Base-by-base conservation (phyloP, 352 stramenopile genomes). In the Pythium biforme region DNA sequence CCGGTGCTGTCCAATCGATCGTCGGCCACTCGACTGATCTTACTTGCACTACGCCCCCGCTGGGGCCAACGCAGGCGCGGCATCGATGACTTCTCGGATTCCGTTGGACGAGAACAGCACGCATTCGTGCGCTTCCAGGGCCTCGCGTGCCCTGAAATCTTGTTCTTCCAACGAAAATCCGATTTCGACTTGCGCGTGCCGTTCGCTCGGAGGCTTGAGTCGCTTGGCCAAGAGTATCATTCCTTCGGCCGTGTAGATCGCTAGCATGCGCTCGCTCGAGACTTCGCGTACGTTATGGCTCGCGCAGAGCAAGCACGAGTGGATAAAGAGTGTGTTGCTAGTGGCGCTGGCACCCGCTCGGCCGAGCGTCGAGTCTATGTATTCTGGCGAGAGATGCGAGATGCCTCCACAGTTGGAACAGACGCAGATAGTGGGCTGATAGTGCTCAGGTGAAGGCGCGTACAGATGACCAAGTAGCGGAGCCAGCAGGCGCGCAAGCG, bases 201-300 rank as follows among this genome's bases (percentile, higher is more conserved):
- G 64, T 19, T 74, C 66, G 22, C 55, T 73, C 27, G 77, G 20
- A 9, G 77, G 34, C 41, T 62, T 59, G 9, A 69, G 75, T 22
- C 70, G 76, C 26, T 75, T 77, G 20, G 70, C 66, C 19, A 86
- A 63, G 1, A 25, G 40, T 1, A 59, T 48, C 34, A 88, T 67
- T 6, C 72, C 79, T 49, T 90, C 79, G 12, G 69, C 69, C 1
- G 60, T 62, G 64, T 80, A 88, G 22, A 83, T 62, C 20, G 65
- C 66, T 15, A 79, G 47, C 51, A 94, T 72, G 25, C 79, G 81
- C 27, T 91, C 85, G 31, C 72, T 74, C 10, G 74, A 73, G 34
- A 76, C 60, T 56, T 94, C 86, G 9, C 86, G 81, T 4, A 92
- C 78, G 47, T 94, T 92, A 62, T 66, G 72, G 47, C 81, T 93